Percentiles rank a stretch among this genome's conserved stretches.
Evolutionary conservation across 441 rosid genomes (phyloP).

Genomic region (Biscutella laevigata): DNA sequence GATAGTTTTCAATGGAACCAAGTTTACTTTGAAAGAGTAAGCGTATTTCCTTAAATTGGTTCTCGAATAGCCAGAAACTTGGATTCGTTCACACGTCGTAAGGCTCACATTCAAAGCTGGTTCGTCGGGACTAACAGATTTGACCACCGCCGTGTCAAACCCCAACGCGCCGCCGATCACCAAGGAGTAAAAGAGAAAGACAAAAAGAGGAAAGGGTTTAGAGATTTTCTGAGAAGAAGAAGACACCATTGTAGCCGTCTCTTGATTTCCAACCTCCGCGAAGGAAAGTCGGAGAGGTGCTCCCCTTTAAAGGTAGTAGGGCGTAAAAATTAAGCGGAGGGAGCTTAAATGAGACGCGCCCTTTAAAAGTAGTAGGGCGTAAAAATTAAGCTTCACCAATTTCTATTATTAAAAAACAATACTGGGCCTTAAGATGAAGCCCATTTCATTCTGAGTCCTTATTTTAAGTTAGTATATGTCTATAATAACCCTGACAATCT

Average conservation of each 20-base stretch:
- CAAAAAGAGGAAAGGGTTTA: background rate
- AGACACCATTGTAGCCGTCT: slow-evolving; percentile 13
- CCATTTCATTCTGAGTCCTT: too few species aligned
- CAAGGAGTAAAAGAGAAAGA: background rate
- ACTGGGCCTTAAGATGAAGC: too few species aligned
- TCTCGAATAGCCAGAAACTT: slow-evolving; percentile 64
- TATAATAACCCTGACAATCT: background rate
- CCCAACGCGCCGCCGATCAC: too few species aligned
- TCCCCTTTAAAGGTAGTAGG: too few species aligned
- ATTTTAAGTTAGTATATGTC: background rate
- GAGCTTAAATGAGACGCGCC: too few species aligned
- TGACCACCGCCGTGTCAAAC: background rate
- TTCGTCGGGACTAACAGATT: slow-evolving; percentile 34
- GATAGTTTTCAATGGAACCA: slow-evolving; percentile 36
- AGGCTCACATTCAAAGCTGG: slow-evolving; percentile 37
- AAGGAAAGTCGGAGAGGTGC: background rate
- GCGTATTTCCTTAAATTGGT: slow-evolving; percentile 55
- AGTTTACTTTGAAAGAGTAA: slow-evolving; percentile 38
- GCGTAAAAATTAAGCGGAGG: too few species aligned
- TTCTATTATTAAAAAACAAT: too few species aligned
- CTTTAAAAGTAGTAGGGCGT: too few species aligned
- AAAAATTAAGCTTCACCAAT: too few species aligned
- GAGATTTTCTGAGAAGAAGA: background rate
- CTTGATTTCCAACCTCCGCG: background rate
- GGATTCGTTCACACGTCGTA: slow-evolving; percentile 63